Evolutionary conservation across 2,329 filamentous ascomycete species (phyloP).

Genomic region (Microcera coccophila): DNA sequence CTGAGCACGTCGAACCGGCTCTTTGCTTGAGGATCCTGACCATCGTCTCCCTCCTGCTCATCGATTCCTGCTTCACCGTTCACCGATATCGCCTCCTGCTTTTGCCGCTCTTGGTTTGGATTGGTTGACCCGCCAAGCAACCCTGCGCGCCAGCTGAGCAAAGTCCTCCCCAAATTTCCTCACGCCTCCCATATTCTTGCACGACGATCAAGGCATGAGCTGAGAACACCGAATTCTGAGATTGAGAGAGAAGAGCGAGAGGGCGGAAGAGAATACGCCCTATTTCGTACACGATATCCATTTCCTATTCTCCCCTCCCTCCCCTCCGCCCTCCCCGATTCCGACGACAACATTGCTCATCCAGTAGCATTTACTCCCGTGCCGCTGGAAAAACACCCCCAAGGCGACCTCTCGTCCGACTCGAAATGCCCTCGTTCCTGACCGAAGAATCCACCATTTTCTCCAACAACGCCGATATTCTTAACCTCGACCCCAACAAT

Average conservation of each 20-base stretch:
- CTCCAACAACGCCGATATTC: conserved; percentile 40
- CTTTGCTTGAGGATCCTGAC: conserved; percentile 7
- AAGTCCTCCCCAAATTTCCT: conserved; percentile 27
- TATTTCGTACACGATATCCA: conserved; percentile 10
- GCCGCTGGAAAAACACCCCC: conserved; percentile 20
- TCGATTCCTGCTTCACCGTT: not conserved
- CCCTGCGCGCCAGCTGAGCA: conserved; percentile 26
- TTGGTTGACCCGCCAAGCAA: conserved; percentile 27
- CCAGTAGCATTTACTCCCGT: conserved; percentile 22
- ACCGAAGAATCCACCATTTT: conserved; percentile 42
- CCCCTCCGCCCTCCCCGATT: conserved; percentile 2
- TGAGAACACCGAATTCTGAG: conserved; percentile 13
- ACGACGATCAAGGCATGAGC: conserved; percentile 14
- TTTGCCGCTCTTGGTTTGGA: conserved; percentile 10
- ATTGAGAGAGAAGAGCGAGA: conserved; percentile 9
- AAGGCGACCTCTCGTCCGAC: conserved; percentile 17
- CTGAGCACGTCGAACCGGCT: conserved; percentile 6
- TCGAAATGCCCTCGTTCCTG: conserved; percentile 55
- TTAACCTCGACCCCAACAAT: conserved; percentile 42
- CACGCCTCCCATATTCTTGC: conserved; percentile 18
- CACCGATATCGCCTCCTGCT: conserved; percentile 10
- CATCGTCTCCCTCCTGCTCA: conserved; percentile 5
- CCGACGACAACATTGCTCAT: conserved; percentile 21
- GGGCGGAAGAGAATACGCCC: not conserved
- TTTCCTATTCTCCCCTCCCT: not conserved